Percentiles rank a stretch among this genome's conserved stretches.
phyloP scores from a whole-genome alignment of 2,329 filamentous ascomycete species.

The Cercospora citrullina region DNA sequence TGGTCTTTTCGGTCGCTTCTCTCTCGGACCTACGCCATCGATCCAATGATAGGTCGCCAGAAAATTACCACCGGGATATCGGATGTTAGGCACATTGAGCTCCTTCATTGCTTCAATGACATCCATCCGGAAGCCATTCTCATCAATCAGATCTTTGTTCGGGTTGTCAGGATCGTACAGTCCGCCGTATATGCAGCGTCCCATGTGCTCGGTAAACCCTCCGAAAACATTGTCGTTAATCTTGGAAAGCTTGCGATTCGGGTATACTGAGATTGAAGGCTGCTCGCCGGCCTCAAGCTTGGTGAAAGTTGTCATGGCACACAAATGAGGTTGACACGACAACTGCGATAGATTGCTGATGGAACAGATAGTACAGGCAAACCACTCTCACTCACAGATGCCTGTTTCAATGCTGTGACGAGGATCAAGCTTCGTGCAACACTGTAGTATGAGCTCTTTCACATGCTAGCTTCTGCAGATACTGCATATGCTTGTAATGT shows the following conservation, averaged over 20 bases:
- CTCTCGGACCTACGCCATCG: conserved; percentile 74
- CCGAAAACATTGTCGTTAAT: conserved; percentile 82
- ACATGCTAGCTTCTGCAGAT: background rate
- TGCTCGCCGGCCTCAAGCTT: conserved; percentile 61
- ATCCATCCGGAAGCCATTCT: conserved; percentile 74
- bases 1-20: conserved; percentile 63
- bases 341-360: background rate
- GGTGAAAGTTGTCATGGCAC: conserved; percentile 67
- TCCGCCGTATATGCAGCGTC: conserved; percentile 82
- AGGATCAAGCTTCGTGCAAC: background rate
- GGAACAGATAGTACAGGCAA: background rate
- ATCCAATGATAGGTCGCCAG: conserved; percentile 83
- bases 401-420: background rate
- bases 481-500: background rate
- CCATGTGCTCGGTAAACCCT: conserved; percentile 90
- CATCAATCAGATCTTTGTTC: conserved; percentile 63
- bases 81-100: conserved; percentile 71
- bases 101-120: conserved; percentile 73
- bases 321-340: background rate
- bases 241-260: conserved; percentile 64
- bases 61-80: conserved; percentile 84
- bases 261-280: conserved; percentile 66
- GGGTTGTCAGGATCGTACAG: conserved; percentile 74
- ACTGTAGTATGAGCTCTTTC: background rate
- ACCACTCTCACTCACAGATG: background rate